Evolutionary conservation across 1,139 yeast genomes (phyloP), one percentile per base, ranked within the genome.

Genomic region (Yamadazyma aaseri): DNA sequence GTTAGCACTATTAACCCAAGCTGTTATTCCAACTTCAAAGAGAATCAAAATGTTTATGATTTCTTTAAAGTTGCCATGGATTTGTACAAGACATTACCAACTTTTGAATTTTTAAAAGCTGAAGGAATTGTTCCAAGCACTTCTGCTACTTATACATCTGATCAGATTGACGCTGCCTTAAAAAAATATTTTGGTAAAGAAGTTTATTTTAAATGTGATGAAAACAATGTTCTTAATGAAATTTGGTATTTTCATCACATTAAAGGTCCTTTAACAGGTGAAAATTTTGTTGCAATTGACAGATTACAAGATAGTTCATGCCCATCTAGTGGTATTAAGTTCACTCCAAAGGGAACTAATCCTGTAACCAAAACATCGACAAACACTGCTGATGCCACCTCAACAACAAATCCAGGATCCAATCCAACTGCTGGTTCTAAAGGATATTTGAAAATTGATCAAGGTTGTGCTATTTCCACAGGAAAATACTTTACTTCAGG

Each of bases 241-340:
- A 73, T 90, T 20, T 89, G 96, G 96, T 90, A 90, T 60, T 89
- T 75, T 61, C 92, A 86, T 61, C 73, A 81, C 41, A 65, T 89
- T 36, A 65, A 73, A 47, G 97, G 97, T 0, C 77, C 96, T 0
- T 68, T 89, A 7, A 63, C 76, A 26, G 63, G 66, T 22, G 87
- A 89, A 34, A 58, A 76, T 17, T 90, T 84, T 51, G 53, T 68
- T n/a, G 83, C 83, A 15, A 77, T 84, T 30, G 83, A 83, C 35
- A 60, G 86, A 1, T 60, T 82, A 29, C 52, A 59, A 34, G 49
- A 51, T 15, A 29, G 85, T 8, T 70, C 74, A 36, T 90, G 97
- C 56, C 89, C 89, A 1, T 65, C 62, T 3, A 56, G 65, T 5
- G 92, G 90, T 3, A 83, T 90, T 49, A 74, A 72, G 45, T 86